phyloP scores from a whole-genome alignment of 2,329 filamentous ascomycete species.

The Cadophora luteo-olivacea region DNA sequence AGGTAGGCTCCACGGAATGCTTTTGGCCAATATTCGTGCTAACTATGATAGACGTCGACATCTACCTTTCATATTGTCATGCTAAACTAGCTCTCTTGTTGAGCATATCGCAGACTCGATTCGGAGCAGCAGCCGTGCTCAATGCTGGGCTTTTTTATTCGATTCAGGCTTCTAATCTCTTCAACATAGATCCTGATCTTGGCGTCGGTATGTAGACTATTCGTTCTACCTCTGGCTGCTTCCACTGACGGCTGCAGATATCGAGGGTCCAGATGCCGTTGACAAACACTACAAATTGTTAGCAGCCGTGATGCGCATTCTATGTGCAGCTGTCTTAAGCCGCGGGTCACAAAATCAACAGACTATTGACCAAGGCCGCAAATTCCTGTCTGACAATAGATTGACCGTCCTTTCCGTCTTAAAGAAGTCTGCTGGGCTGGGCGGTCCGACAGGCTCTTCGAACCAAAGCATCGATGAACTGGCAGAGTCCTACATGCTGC shows the following conservation, averaged over 20 bases:
- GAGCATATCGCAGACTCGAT: slow-evolving; percentile 80
- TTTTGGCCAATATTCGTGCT: not conserved
- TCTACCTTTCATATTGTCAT: slow-evolving; percentile 57
- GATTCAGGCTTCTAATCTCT: slow-evolving; percentile 82
- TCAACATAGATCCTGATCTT: slow-evolving; percentile 89
- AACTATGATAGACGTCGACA: slow-evolving; percentile 45
- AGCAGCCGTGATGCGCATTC: slow-evolving; percentile 78
- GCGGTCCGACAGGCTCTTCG: slow-evolving; percentile 52
- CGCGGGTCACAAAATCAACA: slow-evolving; percentile 81
- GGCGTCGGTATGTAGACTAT: slow-evolving; percentile 65
- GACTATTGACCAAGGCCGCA: slow-evolving; percentile 73
- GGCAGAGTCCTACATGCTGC: slow-evolving; percentile 82
- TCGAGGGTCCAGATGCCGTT: slow-evolving; percentile 38
- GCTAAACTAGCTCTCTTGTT: slow-evolving; percentile 84
- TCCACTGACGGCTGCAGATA: slow-evolving; percentile 38
- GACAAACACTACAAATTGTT: slow-evolving; percentile 73
- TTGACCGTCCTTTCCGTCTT: slow-evolving; percentile 87
- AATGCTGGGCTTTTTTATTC: slow-evolving; percentile 87
- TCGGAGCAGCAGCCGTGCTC: slow-evolving; percentile 86
- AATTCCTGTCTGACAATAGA: slow-evolving; percentile 83
- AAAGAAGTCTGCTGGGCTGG: slow-evolving; percentile 85
- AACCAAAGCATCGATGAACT: slow-evolving; percentile 75
- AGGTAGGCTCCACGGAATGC: slow-evolving; percentile 49
- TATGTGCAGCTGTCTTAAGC: slow-evolving; percentile 81
- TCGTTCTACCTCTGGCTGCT: not conserved